These are phyloP conservation scores for Coelastrella sp. DNA, from an alignment of 139 green algal genomes.

Conservation along the genomic window DNA sequence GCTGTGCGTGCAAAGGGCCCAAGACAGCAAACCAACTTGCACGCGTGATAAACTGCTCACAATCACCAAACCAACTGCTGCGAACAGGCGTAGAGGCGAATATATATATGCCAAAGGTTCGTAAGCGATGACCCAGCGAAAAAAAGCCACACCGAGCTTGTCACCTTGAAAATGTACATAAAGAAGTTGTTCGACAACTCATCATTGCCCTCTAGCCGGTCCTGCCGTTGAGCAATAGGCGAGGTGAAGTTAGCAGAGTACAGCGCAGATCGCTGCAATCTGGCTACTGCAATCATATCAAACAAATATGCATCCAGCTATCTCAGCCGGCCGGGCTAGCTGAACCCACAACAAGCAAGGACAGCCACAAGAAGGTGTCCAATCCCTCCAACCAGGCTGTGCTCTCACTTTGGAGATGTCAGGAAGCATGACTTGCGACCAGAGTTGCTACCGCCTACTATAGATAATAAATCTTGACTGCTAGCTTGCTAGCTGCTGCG, in stretches of 20 bases:
- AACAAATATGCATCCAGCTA: not conserved
- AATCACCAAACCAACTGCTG: no score
- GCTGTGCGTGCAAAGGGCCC: not conserved
- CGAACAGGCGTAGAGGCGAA: no score
- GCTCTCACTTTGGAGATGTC: not conserved
- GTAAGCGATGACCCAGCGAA: not conserved
- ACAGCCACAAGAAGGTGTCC: not conserved
- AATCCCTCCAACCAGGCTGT: not conserved
- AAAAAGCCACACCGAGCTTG: not conserved
- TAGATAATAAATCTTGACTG: no score
- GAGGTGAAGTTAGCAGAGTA: not conserved
- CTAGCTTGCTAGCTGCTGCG: no score
- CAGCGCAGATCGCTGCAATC: not conserved
- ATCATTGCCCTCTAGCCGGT: not conserved
- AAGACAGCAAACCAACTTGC: not conserved
- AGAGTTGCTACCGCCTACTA: no score
- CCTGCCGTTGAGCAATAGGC: not conserved
- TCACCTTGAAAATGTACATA: constrained; percentile 40
- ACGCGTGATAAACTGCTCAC: no score
- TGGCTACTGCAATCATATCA: not conserved
- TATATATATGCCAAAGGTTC: not conserved
- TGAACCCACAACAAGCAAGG: not conserved
- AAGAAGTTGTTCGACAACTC: constrained; percentile 19
- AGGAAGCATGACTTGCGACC: not conserved
- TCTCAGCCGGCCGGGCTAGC: not conserved